A percentile compares a stretch with the other conserved stretches of the same genome.
Evolutionary conservation across 1,139 yeast species (phyloP).

Genomic region (Saccharomyces hybrid): DNA sequence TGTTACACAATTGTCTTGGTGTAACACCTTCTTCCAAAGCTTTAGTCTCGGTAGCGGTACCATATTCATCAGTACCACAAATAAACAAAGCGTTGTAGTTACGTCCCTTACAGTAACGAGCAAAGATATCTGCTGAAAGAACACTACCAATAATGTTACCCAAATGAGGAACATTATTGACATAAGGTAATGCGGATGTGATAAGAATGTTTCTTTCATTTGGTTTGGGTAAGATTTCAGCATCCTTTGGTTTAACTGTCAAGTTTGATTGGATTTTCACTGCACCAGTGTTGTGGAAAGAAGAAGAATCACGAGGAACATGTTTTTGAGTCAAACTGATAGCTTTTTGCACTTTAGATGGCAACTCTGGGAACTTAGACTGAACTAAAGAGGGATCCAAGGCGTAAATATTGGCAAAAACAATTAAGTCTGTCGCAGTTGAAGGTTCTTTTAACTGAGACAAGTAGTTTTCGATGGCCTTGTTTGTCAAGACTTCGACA

Average conservation of each 20-base stretch:
- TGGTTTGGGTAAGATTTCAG: constrained; percentile 49
- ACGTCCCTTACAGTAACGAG: constrained; percentile 84
- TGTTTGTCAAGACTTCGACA: constrained; percentile 29
- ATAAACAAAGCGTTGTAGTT: constrained; percentile 77
- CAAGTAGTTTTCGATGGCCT: constrained; percentile 31
- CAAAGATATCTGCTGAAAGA: constrained; percentile 85
- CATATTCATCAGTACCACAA: constrained; percentile 98
- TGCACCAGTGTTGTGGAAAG: constrained; percentile 52
- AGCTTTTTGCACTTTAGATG: constrained; percentile 38
- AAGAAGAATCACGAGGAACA: constrained; percentile 32
- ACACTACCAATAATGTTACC: constrained; percentile 96
- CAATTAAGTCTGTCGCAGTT: constrained; percentile 31
- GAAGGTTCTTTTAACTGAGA: constrained; percentile 21
- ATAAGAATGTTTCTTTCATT: constrained; percentile 74
- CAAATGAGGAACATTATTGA: constrained; percentile 94
- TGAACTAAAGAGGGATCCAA: constrained; percentile 28
- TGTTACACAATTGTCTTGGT: constrained; percentile 83
- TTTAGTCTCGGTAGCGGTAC: constrained; percentile 98
- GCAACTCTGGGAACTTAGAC: constrained; percentile 30
- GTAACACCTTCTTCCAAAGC: constrained; percentile 89
- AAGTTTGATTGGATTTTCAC: constrained; percentile 40
- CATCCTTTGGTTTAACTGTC: constrained; percentile 31
- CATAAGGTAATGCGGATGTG: constrained; percentile 95
- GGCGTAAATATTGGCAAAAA: constrained; percentile 34
- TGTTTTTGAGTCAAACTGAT: constrained; percentile 30